Base-by-base conservation (phyloP, 1,284 basidiomycete species). In the Phaffia rhodozyma region DNA sequence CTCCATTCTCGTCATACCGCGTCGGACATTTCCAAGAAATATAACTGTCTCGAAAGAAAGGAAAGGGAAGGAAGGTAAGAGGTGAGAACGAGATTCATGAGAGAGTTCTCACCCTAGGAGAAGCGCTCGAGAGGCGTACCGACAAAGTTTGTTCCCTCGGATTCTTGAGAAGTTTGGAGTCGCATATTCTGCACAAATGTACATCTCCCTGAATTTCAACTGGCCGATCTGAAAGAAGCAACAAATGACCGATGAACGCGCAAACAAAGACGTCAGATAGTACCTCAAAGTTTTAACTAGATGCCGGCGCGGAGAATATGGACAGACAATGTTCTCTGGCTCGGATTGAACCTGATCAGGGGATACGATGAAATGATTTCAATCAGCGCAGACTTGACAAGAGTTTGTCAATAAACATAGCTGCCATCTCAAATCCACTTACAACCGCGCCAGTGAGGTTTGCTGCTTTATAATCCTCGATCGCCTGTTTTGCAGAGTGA, bases 141-240 rank as follows among this genome's bases (percentile, higher is more conserved):
- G 68, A 49, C 75, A 78, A 1, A 77, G 70, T 6, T 68, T 62
- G 70, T 79, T 80, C 3, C 78, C 78, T 27, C 74, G 62, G 18
- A 80, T 76, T 47, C 73, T 68, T 51, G 73, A 70, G 63, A 77
- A 80, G 51, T 75, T 70, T 3, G 74, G 72, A 9, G 74, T 72
- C 3, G 73, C 76, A 29, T 71, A 71, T 58, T 79, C 77, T 2
- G 77, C 77, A 54, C 73, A 73, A 27, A 78, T 76, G 57, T 78
- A 79, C 77, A 78, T 78, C 54, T 78, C 77, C 30, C 77, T 68
- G 60, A 79, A 79, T 48, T 77, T 69, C 16, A 78, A 69, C 69
- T 79, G 73, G 0, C 72, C 71, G 43, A 43, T 43, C 38, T 43
- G 38, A 43, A 7, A 7, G 13, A 43, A 43, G 13, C 7, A 16